Percentiles rank a stretch among this genome's conserved stretches.
These are phyloP conservation scores for Hymenoscyphus scutula DNA, from an alignment of 2,329 filamentous ascomycete genomes.

Conservation along the genomic window DNA sequence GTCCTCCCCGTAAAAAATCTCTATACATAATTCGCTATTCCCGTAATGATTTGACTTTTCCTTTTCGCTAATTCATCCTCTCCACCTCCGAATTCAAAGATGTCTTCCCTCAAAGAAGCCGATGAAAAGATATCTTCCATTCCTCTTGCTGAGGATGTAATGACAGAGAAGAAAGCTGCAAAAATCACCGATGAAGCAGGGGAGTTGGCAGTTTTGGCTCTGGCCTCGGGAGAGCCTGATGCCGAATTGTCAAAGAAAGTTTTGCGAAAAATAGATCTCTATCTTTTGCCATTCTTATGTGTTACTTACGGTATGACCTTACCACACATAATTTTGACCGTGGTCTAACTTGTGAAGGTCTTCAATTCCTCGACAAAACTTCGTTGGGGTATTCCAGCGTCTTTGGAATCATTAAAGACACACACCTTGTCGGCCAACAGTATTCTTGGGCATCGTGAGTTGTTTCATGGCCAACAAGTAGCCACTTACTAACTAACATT, in stretches of 20 bases:
- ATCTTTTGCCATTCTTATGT: conserved; percentile 25
- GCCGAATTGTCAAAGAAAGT: conserved; percentile 26
- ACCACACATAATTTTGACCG: neutral
- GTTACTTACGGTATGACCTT: conserved; percentile 31
- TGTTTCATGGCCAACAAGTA: neutral
- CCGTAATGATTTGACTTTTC: neutral
- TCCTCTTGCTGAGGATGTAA: conserved; percentile 6
- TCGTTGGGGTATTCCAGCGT: conserved; percentile 54
- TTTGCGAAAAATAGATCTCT: conserved; percentile 27
- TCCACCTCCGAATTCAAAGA: neutral
- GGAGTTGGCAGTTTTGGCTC: conserved; percentile 38
- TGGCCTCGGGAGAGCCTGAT: conserved; percentile 32
- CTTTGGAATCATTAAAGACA: conserved; percentile 49
- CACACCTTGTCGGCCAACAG: conserved; percentile 37
- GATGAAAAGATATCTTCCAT: conserved; percentile 17
- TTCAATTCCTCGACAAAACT: conserved; percentile 39
- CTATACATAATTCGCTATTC: neutral
- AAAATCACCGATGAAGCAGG: conserved; percentile 37
- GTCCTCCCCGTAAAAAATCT: neutral
- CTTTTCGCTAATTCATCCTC: neutral
- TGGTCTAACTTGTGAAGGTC: conserved; percentile 53
- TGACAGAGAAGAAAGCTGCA: conserved; percentile 17
- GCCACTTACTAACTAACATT: neutral
- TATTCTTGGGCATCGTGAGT: conserved; percentile 42
- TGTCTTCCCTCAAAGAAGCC: neutral